Conservation (phyloP, 495 filamentous ascomycete species). For the Beverwykella pulmonaria region DNA sequence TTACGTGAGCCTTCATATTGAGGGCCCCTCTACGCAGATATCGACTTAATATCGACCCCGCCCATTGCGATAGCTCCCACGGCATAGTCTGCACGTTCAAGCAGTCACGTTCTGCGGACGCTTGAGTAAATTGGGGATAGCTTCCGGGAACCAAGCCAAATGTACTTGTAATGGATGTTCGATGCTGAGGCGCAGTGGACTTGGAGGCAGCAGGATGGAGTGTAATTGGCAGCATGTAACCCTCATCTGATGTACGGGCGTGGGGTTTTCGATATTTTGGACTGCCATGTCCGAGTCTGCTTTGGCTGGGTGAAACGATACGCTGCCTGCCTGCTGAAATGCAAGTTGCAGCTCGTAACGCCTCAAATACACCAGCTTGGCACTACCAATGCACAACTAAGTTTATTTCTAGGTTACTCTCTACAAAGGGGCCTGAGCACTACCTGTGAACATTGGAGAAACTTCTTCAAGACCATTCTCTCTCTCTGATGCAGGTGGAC, state of each 20-base stretch:
- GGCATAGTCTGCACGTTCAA: background rate
- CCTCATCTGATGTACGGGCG: background rate
- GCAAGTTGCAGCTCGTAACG: background rate
- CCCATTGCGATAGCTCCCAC: conserved; percentile 2
- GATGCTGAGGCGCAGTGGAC: conserved; percentile 6
- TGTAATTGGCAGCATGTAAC: background rate
- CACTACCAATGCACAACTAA: no score
- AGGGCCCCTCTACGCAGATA: background rate
- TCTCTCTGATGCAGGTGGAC: no score
- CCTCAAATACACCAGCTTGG: no score
- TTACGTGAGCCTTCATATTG: conserved; percentile 29
- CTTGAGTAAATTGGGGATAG: conserved; percentile 15
- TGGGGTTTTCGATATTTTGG: background rate
- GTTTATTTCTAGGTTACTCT: no score
- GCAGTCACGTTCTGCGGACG: conserved; percentile 1
- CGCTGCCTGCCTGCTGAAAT: background rate
- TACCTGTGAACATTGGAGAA: no score
- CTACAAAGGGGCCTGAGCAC: no score
- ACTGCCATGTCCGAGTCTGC: background rate
- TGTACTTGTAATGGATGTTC: background rate
- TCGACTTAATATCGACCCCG: conserved; percentile 30
- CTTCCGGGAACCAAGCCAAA: conserved; percentile 4
- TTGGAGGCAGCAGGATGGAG: background rate
- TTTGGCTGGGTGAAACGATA: background rate
- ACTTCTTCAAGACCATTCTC: no score